These are phyloP conservation scores for Copromyces sp. DNA, from an alignment of 495 filamentous ascomycete species.

Conservation along the genomic window DNA sequence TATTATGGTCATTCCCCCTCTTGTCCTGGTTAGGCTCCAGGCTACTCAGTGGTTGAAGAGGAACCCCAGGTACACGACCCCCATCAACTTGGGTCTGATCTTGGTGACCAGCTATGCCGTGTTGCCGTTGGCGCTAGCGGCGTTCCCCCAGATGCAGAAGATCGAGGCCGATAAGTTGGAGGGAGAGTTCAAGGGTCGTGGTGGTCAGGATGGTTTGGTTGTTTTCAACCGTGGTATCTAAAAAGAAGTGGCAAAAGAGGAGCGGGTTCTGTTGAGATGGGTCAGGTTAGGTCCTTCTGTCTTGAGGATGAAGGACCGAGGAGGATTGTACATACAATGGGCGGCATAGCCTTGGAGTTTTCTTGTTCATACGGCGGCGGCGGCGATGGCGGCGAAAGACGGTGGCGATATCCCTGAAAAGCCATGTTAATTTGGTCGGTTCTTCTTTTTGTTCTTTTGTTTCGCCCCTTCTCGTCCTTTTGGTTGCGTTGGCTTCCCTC, in stretches of 20 bases:
- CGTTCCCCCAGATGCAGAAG: constrained; percentile 82
- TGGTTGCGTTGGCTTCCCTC: not conserved
- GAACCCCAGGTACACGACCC: constrained; percentile 60
- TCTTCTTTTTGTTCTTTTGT: not conserved
- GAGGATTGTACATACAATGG: not conserved
- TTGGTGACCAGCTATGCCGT: constrained; percentile 72
- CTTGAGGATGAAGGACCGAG: not conserved
- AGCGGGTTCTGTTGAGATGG: not conserved
- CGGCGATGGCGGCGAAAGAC: not conserved
- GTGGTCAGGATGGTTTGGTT: constrained; percentile 65
- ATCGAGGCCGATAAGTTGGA: constrained; percentile 65
- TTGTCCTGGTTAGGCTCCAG: constrained; percentile 77
- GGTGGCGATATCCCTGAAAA: not conserved
- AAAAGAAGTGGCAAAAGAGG: not conserved
- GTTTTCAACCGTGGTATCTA: constrained; percentile 90
- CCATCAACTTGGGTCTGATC: constrained; percentile 77
- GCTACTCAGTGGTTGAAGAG: constrained; percentile 55
- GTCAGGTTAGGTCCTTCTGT: not conserved
- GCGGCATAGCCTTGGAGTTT: constrained; percentile 8
- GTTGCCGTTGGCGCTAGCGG: constrained; percentile 75
- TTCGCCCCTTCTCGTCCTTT: not conserved
- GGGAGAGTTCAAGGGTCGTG: constrained; percentile 67
- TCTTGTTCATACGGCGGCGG: not conserved
- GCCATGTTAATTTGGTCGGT: not conserved
- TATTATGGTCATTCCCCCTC: constrained; percentile 89